Conservation (phyloP, 2,329 filamentous ascomycete genomes). For the Dothideomycetes sp. region DNA sequence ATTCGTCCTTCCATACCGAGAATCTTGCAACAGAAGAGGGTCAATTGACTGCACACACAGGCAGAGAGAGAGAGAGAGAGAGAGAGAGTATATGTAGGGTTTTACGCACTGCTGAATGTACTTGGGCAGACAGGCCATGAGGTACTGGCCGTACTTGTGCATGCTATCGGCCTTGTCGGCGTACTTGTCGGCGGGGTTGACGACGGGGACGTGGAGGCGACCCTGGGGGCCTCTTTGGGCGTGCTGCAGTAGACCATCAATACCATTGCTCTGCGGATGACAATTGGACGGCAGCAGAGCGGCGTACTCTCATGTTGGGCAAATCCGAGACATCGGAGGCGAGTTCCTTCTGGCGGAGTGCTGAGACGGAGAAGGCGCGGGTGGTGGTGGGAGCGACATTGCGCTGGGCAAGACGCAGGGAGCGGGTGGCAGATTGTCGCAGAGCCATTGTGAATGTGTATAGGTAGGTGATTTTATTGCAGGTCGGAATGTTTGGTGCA, state of each 20-base stretch:
- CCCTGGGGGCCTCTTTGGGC: slow-evolving; percentile 34
- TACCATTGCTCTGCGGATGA: slow-evolving; percentile 12
- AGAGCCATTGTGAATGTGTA: slow-evolving; percentile 28
- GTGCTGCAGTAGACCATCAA: slow-evolving; percentile 24
- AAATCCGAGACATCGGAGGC: slow-evolving; percentile 33
- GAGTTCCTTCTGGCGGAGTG: slow-evolving; percentile 35
- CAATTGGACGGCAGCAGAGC: background rate
- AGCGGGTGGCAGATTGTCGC: slow-evolving; percentile 30
- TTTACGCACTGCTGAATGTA: slow-evolving; percentile 72
- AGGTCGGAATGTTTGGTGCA: too few relatives aligned
- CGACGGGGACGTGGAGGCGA: slow-evolving; percentile 64
- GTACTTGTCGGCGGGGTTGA: slow-evolving; percentile 92
- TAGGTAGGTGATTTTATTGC: background rate
- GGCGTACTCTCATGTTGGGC: slow-evolving; percentile 38
- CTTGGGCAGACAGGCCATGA: slow-evolving; percentile 94
- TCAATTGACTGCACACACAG: background rate
- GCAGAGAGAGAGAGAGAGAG: background rate
- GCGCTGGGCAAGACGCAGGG: slow-evolving; percentile 12
- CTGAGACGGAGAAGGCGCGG: slow-evolving; percentile 36
- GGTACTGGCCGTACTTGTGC: slow-evolving; percentile 91
- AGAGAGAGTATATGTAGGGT: background rate
- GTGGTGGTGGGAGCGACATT: slow-evolving; percentile 16
- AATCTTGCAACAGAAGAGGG: slow-evolving; percentile 42
- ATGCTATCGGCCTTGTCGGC: slow-evolving; percentile 75
- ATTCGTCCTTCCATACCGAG: slow-evolving; percentile 98